Conservation (phyloP, 192 early-diverging fungal species). For the Globomyces pollinis-pini region DNA sequence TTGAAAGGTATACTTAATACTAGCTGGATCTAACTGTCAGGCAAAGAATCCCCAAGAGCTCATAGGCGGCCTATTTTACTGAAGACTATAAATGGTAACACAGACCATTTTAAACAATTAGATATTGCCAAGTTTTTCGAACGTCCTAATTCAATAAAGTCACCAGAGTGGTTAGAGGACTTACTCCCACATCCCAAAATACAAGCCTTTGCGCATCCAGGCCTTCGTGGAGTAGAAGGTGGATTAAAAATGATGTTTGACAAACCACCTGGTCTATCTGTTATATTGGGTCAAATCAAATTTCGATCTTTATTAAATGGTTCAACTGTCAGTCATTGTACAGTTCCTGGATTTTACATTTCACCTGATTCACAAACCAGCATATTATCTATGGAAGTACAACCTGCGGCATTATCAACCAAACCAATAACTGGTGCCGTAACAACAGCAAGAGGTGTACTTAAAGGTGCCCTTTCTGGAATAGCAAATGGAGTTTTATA, state of each 20-base stretch:
- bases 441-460: constrained; percentile 6
- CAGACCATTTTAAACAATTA: background rate
- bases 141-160: no score
- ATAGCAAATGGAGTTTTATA: constrained; percentile 6
- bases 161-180: background rate
- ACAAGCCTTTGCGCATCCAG: constrained; percentile 1
- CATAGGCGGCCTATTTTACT: background rate
- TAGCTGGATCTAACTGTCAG: background rate
- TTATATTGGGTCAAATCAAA: constrained; percentile 1
- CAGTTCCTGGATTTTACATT: background rate
- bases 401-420: background rate
- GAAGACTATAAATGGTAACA: background rate
- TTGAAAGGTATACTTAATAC: background rate
- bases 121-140: background rate
- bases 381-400: background rate
- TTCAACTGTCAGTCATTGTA: background rate
- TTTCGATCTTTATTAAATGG: constrained; percentile 10
- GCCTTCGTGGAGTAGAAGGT: background rate
- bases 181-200: constrained; percentile 9
- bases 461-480: constrained; percentile 3
- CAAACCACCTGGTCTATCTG: background rate
- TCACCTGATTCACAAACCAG: background rate
- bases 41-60: background rate
- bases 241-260: constrained; percentile 6
- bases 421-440: background rate